Conservation (phyloP, 441 rosid species). For the Populus tomentosa region DNA sequence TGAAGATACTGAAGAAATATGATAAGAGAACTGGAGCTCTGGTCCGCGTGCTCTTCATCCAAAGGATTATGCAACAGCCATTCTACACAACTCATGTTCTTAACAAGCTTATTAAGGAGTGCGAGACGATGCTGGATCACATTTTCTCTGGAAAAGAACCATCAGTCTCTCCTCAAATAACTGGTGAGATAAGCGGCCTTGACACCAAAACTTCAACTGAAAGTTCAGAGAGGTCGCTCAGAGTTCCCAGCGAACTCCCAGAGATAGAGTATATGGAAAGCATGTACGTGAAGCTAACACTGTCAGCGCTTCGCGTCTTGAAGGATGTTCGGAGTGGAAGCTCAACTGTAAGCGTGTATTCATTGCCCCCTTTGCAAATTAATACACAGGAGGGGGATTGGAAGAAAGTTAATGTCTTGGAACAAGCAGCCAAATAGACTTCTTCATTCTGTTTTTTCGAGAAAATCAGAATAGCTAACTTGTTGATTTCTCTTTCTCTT, state of each 20-base stretch:
- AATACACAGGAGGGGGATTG: constrained; percentile 13
- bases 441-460: background rate
- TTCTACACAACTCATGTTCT: too few species aligned
- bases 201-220: constrained; percentile 8
- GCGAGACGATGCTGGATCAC: constrained; percentile 56
- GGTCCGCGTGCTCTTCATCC: constrained; percentile 70
- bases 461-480: background rate
- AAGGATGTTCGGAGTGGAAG: constrained; percentile 76
- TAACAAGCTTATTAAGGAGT: constrained; percentile 64
- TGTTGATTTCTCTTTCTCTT: background rate
- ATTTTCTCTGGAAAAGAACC: constrained; percentile 11
- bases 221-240: constrained; percentile 15
- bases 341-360: constrained; percentile 70
- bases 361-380: constrained; percentile 66
- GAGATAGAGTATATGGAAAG: constrained; percentile 67
- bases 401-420: constrained; percentile 20
- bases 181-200: background rate
- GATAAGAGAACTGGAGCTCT: constrained; percentile 81
- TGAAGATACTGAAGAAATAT: constrained; percentile 75
- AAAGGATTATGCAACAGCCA: too few species aligned
- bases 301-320: constrained; percentile 64
- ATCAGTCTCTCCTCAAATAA: background rate
- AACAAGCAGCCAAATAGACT: constrained; percentile 35
- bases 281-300: constrained; percentile 54
- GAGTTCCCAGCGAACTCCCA: constrained; percentile 44